phyloP scores from a whole-genome alignment of 2,329 filamentous ascomycete species.

The Verticillium nonalfalfae region DNA sequence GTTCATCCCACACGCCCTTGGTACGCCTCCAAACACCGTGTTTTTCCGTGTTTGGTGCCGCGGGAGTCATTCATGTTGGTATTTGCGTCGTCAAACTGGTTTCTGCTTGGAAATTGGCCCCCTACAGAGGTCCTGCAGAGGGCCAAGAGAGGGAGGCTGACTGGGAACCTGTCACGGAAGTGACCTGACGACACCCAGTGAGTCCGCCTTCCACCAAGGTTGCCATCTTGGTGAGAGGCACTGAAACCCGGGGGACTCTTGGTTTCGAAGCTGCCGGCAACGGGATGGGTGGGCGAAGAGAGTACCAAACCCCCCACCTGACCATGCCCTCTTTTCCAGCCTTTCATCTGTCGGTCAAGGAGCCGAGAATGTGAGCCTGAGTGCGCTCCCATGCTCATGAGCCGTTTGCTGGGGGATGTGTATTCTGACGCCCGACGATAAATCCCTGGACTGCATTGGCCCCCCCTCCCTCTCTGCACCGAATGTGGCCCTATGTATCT shows the following conservation, averaged over 20 bases:
- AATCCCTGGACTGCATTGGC: neutral
- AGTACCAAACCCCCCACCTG: neutral
- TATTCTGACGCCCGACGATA: neutral
- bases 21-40: conserved; percentile 11
- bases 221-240: conserved; percentile 26
- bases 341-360: conserved; percentile 1
- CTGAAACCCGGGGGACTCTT: conserved; percentile 32
- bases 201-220: conserved; percentile 21
- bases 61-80: conserved; percentile 20
- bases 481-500: neutral
- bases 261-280: conserved; percentile 6
- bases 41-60: conserved; percentile 29
- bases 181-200: conserved; percentile 21
- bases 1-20: conserved; percentile 1
- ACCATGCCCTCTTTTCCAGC: neutral
- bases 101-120: conserved; percentile 4
- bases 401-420: neutral
- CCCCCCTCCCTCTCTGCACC: neutral
- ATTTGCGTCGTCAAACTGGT: conserved; percentile 38
- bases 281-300: neutral
- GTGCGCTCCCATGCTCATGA: neutral
- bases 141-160: neutral
- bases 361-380: conserved; percentile 4
- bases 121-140: neutral
- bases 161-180: neutral